phyloP scores from a whole-genome alignment of 2,329 filamentous ascomycete species.

The Ambrosiella beaveri region DNA sequence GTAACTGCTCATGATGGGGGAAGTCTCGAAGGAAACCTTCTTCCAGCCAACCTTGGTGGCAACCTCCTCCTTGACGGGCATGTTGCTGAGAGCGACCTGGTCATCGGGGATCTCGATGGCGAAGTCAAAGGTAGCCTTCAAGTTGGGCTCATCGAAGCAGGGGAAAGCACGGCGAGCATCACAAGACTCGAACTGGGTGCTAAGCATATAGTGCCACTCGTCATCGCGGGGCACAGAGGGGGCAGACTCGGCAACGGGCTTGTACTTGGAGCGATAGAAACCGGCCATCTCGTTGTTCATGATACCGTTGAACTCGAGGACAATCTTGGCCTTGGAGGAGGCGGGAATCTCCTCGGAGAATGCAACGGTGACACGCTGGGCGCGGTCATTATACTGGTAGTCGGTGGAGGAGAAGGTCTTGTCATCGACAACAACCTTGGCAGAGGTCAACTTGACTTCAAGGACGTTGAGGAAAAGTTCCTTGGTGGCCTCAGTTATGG shows the following conservation, averaged over 20 bases:
- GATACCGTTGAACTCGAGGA: conserved; percentile 59
- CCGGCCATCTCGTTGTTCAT: conserved; percentile 87
- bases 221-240: conserved; percentile 61
- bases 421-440: conserved; percentile 35
- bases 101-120: conserved; percentile 80
- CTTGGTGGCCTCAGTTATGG: conserved; percentile 53
- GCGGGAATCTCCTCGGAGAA: conserved; percentile 57
- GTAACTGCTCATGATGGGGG: conserved; percentile 83
- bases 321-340: conserved; percentile 47
- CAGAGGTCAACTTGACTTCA: conserved; percentile 57
- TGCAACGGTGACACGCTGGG: conserved; percentile 63
- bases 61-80: conserved; percentile 64
- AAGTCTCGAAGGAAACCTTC: conserved; percentile 61
- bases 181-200: conserved; percentile 93
- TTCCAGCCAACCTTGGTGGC: conserved; percentile 47
- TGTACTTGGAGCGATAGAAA: conserved; percentile 90
- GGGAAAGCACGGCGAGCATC: conserved; percentile 91
- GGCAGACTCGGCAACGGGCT: conserved; percentile 53
- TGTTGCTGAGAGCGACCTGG: conserved; percentile 82
- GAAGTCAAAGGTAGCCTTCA: conserved; percentile 93
- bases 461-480: conserved; percentile 73
- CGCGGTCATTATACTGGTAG: conserved; percentile 66
- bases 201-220: conserved; percentile 59
- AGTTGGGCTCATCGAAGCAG: conserved; percentile 93
- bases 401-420: conserved; percentile 30